These are phyloP conservation scores for Raddia guianensis DNA, from an alignment of 176 grass and related monocot species.

Conservation along the genomic window DNA sequence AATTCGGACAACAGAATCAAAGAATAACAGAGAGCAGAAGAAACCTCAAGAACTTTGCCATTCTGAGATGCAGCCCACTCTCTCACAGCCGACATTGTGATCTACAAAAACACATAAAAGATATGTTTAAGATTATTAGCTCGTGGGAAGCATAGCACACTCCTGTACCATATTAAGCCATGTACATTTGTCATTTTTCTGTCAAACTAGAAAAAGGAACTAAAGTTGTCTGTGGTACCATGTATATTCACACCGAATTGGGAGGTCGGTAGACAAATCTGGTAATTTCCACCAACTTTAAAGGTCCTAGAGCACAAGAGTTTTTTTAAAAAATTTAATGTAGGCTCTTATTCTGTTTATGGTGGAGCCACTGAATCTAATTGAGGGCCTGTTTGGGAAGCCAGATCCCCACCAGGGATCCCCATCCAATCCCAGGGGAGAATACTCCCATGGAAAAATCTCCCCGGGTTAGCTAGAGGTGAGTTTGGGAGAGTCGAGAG, in stretches of 20 bases:
- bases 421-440: too few relatives aligned
- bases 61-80: conserved; percentile 98
- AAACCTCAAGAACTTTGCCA: conserved; percentile 90
- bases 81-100: conserved; percentile 98
- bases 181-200: not conserved
- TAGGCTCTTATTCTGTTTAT: conserved; percentile 26
- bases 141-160: conserved; percentile 26
- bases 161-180: not conserved
- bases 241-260: conserved; percentile 4
- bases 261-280: not conserved
- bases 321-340: not conserved
- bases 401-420: too few relatives aligned
- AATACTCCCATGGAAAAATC: too few relatives aligned
- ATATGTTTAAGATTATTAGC: not conserved
- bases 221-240: conserved; percentile 15
- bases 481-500: too few relatives aligned
- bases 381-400: too few relatives aligned
- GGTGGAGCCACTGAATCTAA: conserved; percentile 13
- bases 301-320: not conserved
- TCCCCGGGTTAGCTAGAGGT: too few relatives aligned
- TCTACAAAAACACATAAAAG: conserved; percentile 54
- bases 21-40: conserved; percentile 30
- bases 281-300: not conserved
- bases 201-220: not conserved
- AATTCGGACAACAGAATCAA: conserved; percentile 22